Evolutionary conservation across 2,329 filamentous ascomycete genomes (phyloP), one percentile per base, ranked within the genome.

Genomic region (Penicillium vulpinum): DNA sequence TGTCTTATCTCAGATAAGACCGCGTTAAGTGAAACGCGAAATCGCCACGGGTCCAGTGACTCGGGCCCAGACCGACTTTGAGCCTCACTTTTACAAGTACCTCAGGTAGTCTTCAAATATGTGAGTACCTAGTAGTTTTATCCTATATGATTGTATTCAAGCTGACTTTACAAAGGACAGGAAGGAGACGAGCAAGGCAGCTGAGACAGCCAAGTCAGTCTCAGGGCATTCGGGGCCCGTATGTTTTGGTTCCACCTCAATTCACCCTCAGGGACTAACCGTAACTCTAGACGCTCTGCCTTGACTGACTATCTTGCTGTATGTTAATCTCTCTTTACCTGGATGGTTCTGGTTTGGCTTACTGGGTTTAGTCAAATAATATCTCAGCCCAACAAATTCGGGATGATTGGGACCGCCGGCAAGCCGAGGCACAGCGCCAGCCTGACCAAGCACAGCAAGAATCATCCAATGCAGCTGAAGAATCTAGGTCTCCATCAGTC

Each of bases 221-320:
- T 18, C 49, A 45, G 39, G 75, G 74, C 36, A 75, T 75, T 40
- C 64, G 73, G 50, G 73, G 73, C 60, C 85, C 85, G 73, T 80
- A 73, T 66, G 78, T 49, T 56, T 51, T 15, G 16, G n/a, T 31
- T 24, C 44, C 13, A 24, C 16, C 47, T 24, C 22, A 26, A n/a
- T n/a, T 28, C 21, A 45, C 24, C 13, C 8, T 13, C 26, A 44
- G 50, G 50, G 40, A 61, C 63, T 70, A 48, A 70, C 48, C 54
- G 18, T n/a, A 26, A 31, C 39, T 24, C 9, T 56, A 82, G 80
- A 29, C 86, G 86, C 63, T 88, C 85, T 57, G 87, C 87, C 13
- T 75, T 89, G 67, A 89, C 86, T 7, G 85, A 88, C 67, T 89
- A 88, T 65, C 75, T 88, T 52, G 86, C 86, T 47, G 84, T 85